Conservation (phyloP, 2,329 filamentous ascomycete species). For the Ascochyta pisi region DNA sequence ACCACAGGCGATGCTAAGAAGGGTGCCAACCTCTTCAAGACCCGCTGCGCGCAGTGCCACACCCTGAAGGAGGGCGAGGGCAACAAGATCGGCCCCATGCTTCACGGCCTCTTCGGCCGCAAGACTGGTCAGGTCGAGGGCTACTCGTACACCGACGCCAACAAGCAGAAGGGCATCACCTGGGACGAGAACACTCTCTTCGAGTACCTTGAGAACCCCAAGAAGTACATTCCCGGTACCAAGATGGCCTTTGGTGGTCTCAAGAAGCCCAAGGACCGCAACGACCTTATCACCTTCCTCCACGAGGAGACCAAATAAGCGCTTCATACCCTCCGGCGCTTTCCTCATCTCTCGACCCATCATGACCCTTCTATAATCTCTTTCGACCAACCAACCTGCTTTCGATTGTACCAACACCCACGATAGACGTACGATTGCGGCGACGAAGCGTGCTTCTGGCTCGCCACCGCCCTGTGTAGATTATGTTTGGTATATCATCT, state of each 20-base stretch:
- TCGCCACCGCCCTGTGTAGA: constrained; percentile 42
- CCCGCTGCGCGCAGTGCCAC: constrained; percentile 98
- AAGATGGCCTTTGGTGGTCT: constrained; percentile 99
- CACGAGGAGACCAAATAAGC: constrained; percentile 73
- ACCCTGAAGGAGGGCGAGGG: constrained; percentile 86
- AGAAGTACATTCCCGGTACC: constrained; percentile 99
- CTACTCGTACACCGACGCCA: constrained; percentile 98
- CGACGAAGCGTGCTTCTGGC: constrained; percentile 28
- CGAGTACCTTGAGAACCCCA: constrained; percentile 99
- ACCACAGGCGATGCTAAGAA: constrained; percentile 85
- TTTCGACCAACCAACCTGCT: constrained; percentile 28
- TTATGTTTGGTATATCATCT: constrained; percentile 46
- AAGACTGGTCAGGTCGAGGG: constrained; percentile 90
- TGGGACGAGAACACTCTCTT: constrained; percentile 92
- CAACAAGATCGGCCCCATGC: constrained; percentile 98
- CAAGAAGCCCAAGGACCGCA: constrained; percentile 99
- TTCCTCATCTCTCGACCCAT: constrained; percentile 27
- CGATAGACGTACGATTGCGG: constrained; percentile 51
- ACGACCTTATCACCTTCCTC: constrained; percentile 93
- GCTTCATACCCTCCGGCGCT: constrained; percentile 35
- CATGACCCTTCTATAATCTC: constrained; percentile 39
- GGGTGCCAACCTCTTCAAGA: constrained; percentile 99
- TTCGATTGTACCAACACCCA: constrained; percentile 48
- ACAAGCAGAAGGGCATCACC: constrained; percentile 93
- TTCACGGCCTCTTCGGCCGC: constrained; percentile 97